phyloP scores from a whole-genome alignment of 2,329 filamentous ascomycete species.

The Aspergillus sp. region DNA sequence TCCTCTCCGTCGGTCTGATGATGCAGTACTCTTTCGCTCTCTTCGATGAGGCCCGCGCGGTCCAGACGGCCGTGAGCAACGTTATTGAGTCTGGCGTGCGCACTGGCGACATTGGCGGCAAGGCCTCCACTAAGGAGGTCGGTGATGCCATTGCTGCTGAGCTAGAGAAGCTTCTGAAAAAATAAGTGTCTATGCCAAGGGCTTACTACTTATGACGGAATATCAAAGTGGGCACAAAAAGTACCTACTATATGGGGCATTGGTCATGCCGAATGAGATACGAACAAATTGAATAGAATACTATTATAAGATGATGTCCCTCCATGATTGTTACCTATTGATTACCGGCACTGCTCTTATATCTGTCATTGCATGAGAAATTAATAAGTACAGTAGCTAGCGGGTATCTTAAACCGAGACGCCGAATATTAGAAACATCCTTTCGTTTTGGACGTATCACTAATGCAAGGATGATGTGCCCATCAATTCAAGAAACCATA shows the following conservation, averaged over 20 bases:
- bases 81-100: slow-evolving; percentile 76
- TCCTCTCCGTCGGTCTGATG: slow-evolving; percentile 94
- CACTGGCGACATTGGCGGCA: slow-evolving; percentile 84
- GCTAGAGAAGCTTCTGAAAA: slow-evolving; percentile 66
- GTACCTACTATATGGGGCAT: neutral
- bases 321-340: neutral
- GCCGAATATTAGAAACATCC: slow-evolving; percentile 1
- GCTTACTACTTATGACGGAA: neutral
- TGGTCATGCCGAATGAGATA: slow-evolving; percentile 21
- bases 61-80: slow-evolving; percentile 77
- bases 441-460: neutral
- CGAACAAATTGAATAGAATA: slow-evolving; percentile 20
- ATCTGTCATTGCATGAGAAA: neutral
- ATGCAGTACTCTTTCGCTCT: slow-evolving; percentile 86
- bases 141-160: slow-evolving; percentile 79
- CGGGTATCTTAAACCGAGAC: slow-evolving; percentile 10
- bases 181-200: slow-evolving; percentile 8
- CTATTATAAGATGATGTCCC: neutral
- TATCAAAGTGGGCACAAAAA: neutral
- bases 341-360: neutral
- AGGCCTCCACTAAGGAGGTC: slow-evolving; percentile 70
- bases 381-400: neutral
- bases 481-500: neutral
- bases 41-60: slow-evolving; percentile 70
- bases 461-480: neutral